Percentiles rank a stretch among this genome's conserved stretches.
Evolutionary conservation across 2,329 filamentous ascomycete species (phyloP).

Genomic region (Alternaria conjuncta): DNA sequence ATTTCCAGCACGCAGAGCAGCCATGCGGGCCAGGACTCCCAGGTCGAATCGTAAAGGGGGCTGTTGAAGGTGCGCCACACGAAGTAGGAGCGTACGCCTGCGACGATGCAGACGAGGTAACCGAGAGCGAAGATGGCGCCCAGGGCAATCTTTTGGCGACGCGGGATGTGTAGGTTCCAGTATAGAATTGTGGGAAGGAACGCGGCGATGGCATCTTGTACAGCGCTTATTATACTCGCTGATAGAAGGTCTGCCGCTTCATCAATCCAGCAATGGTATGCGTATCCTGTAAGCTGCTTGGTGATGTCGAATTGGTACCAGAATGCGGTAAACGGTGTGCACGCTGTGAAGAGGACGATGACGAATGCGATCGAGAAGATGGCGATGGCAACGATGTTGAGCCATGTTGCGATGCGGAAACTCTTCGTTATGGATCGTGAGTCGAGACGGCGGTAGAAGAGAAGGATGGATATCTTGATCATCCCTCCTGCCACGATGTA

Average conservation of each 20-base stretch:
- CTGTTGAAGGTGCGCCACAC: constrained; percentile 18
- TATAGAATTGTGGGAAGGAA: constrained; percentile 26
- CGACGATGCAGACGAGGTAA: constrained; percentile 18
- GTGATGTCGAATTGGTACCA: constrained; percentile 23
- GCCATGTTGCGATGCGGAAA: constrained; percentile 19
- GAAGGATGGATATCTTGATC: constrained; percentile 34
- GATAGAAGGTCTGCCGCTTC: constrained; percentile 22
- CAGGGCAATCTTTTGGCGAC: constrained; percentile 23
- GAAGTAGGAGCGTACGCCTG: constrained; percentile 13
- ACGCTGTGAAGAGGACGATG: constrained; percentile 13
- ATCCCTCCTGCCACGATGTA: constrained; percentile 21
- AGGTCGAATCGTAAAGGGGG: constrained; percentile 23
- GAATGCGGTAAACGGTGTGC: constrained; percentile 20
- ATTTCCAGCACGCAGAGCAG: constrained; percentile 22
- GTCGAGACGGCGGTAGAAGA: constrained; percentile 29
- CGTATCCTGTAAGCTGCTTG: constrained; percentile 3
- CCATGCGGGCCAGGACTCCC: constrained; percentile 18
- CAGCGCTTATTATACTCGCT: constrained; percentile 17
- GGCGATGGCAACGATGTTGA: constrained; percentile 19
- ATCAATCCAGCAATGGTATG: constrained; percentile 22
- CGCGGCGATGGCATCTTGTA: constrained; percentile 24
- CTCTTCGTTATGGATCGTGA: constrained; percentile 10
- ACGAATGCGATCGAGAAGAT: constrained; percentile 21
- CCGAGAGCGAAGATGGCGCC: constrained; percentile 24
- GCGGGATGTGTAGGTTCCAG: constrained; percentile 27